Evolutionary conservation across 1,284 basidiomycete genomes (phyloP), one percentile per base, ranked within the genome.

Genomic region (Ustilago sp.): DNA sequence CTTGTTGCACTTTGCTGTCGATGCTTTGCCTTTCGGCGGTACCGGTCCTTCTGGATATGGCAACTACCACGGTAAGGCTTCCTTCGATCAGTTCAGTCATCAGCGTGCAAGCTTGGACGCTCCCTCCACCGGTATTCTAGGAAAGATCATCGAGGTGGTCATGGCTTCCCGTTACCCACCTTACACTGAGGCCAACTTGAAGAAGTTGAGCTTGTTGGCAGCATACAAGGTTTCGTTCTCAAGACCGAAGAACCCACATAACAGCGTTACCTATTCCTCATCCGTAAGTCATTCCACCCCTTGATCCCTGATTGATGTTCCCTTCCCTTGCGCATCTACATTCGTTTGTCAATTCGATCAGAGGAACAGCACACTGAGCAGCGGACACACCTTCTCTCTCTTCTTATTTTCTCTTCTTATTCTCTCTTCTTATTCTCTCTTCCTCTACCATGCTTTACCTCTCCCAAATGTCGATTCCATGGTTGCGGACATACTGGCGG

Each of bases 1-100:
- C 13, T 60, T 72, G 36, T 64, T 80, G 13, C 63, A 82, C 90
- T 90, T 89, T 72, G 91, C 90, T 13, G 87, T 87, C 52, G 80
- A 90, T 13, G 84, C 88, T 2, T 87, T 90, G 64, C 91, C 91
- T 61, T 89, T 81, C 88, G 90, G 66, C 77, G 90, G 58, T 71
- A 87, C 66, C 81, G 89, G 77, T 39, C 88, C 86, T 23, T 64
- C 80, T 86, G 89, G 86, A 19, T 83, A 90, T 73, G 89, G 89
- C 6, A 70, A 71, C 36, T 89, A 89, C 80, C 85, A 88, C 51
- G 86, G 89, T 55, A 88, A 88, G 78, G 80, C 86, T 45, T 85
- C 86, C 43, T 90, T 88, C 78, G 88, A 90, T 58, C 84, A 83
- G 39, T 90, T 90, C 82, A 88, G 88, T 2, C 88, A 90, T 75